Conservation (phyloP, 129 eudicot species). For the Artemisia annua region DNA sequence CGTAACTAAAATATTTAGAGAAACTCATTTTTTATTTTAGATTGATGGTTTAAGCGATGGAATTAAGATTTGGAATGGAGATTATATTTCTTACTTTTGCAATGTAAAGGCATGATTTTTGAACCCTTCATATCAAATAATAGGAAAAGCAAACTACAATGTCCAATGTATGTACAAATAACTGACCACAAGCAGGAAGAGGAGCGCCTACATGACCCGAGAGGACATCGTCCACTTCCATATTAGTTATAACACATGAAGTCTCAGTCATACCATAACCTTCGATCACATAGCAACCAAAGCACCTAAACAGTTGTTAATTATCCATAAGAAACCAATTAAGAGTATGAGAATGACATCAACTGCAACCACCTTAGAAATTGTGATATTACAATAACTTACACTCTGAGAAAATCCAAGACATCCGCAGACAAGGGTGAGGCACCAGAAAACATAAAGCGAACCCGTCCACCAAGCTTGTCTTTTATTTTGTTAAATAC, state of each 20-base stretch:
- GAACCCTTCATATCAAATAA: background rate
- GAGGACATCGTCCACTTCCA: constrained; percentile 49
- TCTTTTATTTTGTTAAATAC: constrained; percentile 76
- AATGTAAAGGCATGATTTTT: too few species aligned
- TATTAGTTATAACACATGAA: constrained; percentile 57
- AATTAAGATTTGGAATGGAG: too few species aligned
- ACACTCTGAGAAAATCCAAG: constrained; percentile 85
- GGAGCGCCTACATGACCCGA: constrained; percentile 89
- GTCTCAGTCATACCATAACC: constrained; percentile 94
- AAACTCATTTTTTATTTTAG: too few species aligned
- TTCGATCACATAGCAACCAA: constrained; percentile 64
- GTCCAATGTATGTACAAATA: background rate
- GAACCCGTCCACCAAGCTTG: constrained; percentile 86
- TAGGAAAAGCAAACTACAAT: background rate
- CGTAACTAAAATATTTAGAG: too few species aligned
- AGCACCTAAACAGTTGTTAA: constrained; percentile 56
- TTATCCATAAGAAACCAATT: background rate
- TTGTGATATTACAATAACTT: constrained; percentile 30
- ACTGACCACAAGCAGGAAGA: constrained; percentile 76
- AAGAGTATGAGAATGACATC: background rate
- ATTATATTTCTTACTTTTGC: too few species aligned
- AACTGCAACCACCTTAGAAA: background rate
- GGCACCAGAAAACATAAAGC: constrained; percentile 78
- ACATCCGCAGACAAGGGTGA: constrained; percentile 88
- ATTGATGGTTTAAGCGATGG: too few species aligned